A percentile compares a stretch with the other conserved stretches of the same genome.
Evolutionary conservation across 2,329 filamentous ascomycete species (phyloP).

Genomic region (Tolypocladium sp.): DNA sequence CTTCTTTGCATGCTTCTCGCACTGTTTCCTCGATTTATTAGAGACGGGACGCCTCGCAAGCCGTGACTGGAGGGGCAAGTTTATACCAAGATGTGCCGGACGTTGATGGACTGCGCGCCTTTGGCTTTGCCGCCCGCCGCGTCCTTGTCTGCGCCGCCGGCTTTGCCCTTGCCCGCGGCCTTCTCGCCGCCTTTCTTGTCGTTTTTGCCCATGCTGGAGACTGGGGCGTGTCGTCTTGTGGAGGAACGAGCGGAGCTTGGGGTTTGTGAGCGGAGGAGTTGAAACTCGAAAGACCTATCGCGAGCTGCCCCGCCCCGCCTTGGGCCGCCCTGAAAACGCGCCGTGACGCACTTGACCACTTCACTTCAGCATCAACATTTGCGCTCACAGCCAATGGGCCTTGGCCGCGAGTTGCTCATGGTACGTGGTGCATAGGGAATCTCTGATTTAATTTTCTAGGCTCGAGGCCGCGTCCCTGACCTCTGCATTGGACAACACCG

Average conservation of each 20-base stretch:
- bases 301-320: neutral
- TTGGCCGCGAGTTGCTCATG: neutral
- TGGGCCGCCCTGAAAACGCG: neutral
- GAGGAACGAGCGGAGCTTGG: neutral
- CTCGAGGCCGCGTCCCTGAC: neutral
- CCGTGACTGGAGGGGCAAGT: neutral
- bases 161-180: conserved; percentile 19
- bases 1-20: conserved; percentile 69
- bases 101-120: conserved; percentile 62
- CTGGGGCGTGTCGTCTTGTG: neutral
- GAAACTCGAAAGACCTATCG: neutral
- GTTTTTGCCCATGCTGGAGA: conserved; percentile 25
- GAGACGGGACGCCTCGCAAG: neutral
- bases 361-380: neutral
- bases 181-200: conserved; percentile 33
- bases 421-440: neutral
- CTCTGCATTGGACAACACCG: neutral
- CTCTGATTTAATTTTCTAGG: neutral
- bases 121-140: conserved; percentile 29
- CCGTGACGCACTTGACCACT: neutral
- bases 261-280: neutral
- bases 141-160: conserved; percentile 18
- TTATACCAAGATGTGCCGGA: conserved; percentile 58
- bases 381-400: neutral
- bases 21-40: conserved; percentile 31